Conservation (phyloP, 148 eudicot species). For the Camellia granthamiana region DNA sequence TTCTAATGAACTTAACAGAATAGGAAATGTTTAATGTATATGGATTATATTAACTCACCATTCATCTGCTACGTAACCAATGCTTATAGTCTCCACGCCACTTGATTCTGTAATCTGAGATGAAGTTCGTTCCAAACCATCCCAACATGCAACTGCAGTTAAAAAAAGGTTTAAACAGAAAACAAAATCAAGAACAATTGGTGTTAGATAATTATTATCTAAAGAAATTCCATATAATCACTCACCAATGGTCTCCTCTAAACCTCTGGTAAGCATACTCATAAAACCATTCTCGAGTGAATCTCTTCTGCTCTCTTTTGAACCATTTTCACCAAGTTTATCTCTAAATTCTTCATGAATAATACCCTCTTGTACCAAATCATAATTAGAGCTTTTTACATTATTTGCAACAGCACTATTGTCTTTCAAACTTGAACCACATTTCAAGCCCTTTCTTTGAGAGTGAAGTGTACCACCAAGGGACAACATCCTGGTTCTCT, state of each 20-base stretch:
- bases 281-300: constrained; percentile 30
- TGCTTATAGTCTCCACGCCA: constrained; percentile 24
- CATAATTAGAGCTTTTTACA: constrained; percentile 7
- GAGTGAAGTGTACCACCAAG: constrained; percentile 12
- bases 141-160: constrained; percentile 73
- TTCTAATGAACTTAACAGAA: neutral
- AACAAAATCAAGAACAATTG: neutral
- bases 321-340: constrained; percentile 23
- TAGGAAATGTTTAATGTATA: neutral
- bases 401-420: constrained; percentile 15
- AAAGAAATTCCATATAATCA: neutral
- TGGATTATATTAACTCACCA: constrained; percentile 54
- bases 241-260: constrained; percentile 60
- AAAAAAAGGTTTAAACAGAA: constrained; percentile 4
- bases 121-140: constrained; percentile 38
- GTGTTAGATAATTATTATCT: neutral
- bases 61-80: constrained; percentile 82
- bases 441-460: constrained; percentile 17
- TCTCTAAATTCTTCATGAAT: constrained; percentile 26
- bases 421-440: constrained; percentile 19
- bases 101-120: constrained; percentile 24
- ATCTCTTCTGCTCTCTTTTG: constrained; percentile 22
- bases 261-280: constrained; percentile 40
- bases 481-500: constrained; percentile 12
- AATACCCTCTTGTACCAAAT: constrained; percentile 8